phyloP scores from a whole-genome alignment of 352 stramenopile species.

The Vaucheria bursata region DNA sequence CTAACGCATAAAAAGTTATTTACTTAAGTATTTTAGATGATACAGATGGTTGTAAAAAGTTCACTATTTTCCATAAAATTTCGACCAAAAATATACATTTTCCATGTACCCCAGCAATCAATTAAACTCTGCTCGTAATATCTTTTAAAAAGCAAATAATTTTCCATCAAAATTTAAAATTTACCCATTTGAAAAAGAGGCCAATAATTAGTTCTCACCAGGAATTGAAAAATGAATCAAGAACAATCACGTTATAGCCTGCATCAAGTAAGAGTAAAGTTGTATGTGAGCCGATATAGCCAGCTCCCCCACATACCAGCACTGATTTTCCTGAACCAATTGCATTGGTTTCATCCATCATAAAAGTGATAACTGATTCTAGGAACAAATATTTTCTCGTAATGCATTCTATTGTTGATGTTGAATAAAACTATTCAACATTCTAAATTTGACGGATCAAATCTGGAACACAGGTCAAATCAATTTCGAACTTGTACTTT shows the following conservation, averaged over 20 bases:
- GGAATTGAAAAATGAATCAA: constrained; percentile 38
- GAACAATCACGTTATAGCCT: constrained; percentile 31
- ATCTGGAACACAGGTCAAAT: too few species aligned
- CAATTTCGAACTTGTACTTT: too few species aligned
- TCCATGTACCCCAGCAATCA: neutral
- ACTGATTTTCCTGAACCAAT: neutral
- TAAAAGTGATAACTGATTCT: too few species aligned
- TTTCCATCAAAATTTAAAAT: neutral
- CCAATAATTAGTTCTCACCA: constrained; percentile 10
- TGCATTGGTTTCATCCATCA: too few species aligned
- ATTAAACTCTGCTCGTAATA: neutral
- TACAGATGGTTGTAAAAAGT: too few species aligned
- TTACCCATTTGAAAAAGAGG: neutral
- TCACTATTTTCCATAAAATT: neutral
- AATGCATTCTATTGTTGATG: too few species aligned
- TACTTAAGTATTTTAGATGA: too few species aligned
- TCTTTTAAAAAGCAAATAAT: neutral
- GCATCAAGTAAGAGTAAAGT: constrained; percentile 17
- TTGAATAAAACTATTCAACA: too few species aligned
- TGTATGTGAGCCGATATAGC: constrained; percentile 41
- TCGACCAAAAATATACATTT: neutral
- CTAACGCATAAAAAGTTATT: too few species aligned
- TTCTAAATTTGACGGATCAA: too few species aligned
- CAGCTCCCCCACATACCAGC: neutral
- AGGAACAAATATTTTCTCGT: too few species aligned